phyloP scores from a whole-genome alignment of 768 basidiomycete species.

The Psilocybe azurescens region DNA sequence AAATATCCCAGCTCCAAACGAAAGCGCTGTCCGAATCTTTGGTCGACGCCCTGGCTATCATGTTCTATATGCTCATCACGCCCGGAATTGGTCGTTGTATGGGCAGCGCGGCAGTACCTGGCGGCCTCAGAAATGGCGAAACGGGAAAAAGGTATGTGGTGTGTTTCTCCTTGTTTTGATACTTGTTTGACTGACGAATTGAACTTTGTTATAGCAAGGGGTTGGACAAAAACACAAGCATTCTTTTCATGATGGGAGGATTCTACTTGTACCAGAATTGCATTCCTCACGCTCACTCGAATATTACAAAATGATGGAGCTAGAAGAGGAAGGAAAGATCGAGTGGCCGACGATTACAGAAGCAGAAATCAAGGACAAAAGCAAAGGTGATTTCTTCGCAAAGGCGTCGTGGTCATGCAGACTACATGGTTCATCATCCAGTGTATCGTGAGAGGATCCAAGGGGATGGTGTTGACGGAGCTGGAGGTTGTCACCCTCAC shows the following conservation, averaged over 20 bases:
- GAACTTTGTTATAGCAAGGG: too few relatives aligned
- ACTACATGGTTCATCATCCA: constrained; percentile 40
- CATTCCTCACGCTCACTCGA: not conserved
- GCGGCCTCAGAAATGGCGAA: too few relatives aligned
- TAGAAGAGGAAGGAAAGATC: constrained; percentile 19
- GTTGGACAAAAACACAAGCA: too few relatives aligned
- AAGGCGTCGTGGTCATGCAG: constrained; percentile 37
- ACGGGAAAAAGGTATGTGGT: too few relatives aligned
- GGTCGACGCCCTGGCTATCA: constrained; percentile 11
- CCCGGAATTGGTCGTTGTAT: constrained; percentile 21
- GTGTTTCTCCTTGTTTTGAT: too few relatives aligned
- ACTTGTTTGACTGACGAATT: too few relatives aligned
- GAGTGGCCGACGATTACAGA: constrained; percentile 23
- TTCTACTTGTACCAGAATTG: too few relatives aligned
- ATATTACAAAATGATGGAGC: constrained; percentile 10
- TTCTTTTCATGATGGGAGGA: too few relatives aligned
- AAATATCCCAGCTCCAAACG: constrained; percentile 22
- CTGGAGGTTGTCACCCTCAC: too few relatives aligned
- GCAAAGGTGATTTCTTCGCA: constrained; percentile 41
- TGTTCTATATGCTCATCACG: constrained; percentile 18
- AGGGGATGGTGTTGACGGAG: constrained; percentile 35
- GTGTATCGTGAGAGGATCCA: constrained; percentile 27
- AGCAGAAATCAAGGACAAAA: constrained; percentile 28
- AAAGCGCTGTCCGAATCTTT: not conserved
- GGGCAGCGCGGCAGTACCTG: constrained; percentile 18